Percentiles rank a stretch among this genome's conserved stretches.
phyloP scores from a whole-genome alignment of 2,329 filamentous ascomycete species.

The Trichoderma guizhouense region DNA sequence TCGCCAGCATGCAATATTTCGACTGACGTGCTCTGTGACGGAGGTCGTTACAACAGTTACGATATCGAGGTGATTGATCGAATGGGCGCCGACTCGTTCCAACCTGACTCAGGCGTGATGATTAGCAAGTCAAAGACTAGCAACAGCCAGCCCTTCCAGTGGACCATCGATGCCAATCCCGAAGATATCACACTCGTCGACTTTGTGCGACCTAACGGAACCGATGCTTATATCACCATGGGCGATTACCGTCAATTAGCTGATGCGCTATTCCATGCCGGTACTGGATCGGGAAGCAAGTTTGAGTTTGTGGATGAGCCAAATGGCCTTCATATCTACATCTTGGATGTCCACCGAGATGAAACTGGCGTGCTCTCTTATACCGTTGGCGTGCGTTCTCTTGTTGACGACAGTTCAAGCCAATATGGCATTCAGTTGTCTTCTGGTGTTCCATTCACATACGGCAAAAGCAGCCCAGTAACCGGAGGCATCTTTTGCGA shows the following conservation, averaged over 20 bases:
- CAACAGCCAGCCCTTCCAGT: slow-evolving; percentile 46
- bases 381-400: slow-evolving; percentile 45
- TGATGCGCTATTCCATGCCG: slow-evolving; percentile 54
- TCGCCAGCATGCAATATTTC: slow-evolving; percentile 42
- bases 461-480: slow-evolving; percentile 26
- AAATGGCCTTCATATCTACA: slow-evolving; percentile 50
- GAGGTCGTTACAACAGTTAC: slow-evolving; percentile 49
- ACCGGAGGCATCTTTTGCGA: slow-evolving; percentile 40
- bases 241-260: slow-evolving; percentile 53
- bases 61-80: slow-evolving; percentile 52
- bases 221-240: slow-evolving; percentile 43
- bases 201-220: slow-evolving; percentile 48
- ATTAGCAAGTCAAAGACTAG: slow-evolving; percentile 51
- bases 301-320: slow-evolving; percentile 47
- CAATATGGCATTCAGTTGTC: slow-evolving; percentile 36
- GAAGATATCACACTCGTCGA: slow-evolving; percentile 50
- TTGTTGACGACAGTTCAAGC: slow-evolving; percentile 31
- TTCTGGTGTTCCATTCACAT: slow-evolving; percentile 31
- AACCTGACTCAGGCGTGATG: slow-evolving; percentile 50
- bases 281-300: slow-evolving; percentile 48
- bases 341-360: slow-evolving; percentile 43
- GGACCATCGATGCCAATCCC: slow-evolving; percentile 53
- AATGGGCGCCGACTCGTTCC: slow-evolving; percentile 52
- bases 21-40: slow-evolving; percentile 48
- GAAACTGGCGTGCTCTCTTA: slow-evolving; percentile 44